Evolutionary conservation across 2,329 filamentous ascomycete species (phyloP).

Genomic region (Phaeosphaeria sp.): DNA sequence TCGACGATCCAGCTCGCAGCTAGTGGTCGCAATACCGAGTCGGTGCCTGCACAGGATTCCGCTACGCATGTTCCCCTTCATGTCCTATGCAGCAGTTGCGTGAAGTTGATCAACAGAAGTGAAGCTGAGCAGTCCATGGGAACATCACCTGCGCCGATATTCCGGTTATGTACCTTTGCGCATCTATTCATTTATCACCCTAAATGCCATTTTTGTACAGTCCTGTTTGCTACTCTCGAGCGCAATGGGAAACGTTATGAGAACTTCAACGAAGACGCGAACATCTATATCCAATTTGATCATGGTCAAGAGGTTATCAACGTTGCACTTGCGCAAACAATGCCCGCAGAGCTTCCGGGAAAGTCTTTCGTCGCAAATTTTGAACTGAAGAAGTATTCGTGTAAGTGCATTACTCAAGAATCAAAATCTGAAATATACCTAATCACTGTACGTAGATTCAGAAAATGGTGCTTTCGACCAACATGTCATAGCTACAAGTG

Average conservation of each 20-base stretch:
- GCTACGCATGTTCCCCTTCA: neutral
- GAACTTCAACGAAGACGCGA: neutral
- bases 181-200: too few species aligned
- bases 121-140: too few species aligned
- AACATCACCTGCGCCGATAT: too few species aligned
- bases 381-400: too few species aligned
- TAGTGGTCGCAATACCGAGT: neutral
- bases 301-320: too few species aligned
- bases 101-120: neutral
- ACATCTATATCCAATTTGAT: too few species aligned
- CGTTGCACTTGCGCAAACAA: too few species aligned
- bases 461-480: slow-evolving; percentile 2
- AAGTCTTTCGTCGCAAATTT: too few species aligned
- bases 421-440: too few species aligned
- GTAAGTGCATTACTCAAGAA: neutral
- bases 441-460: neutral
- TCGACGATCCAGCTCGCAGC: neutral
- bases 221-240: neutral
- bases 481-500: neutral
- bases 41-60: neutral
- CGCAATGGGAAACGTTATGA: neutral
- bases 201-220: too few species aligned
- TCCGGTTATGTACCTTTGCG: too few species aligned
- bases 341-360: too few species aligned
- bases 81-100: neutral